These are phyloP conservation scores for Spergularia azorica DNA, from an alignment of 179 eudicot species.

Conservation along the genomic window DNA sequence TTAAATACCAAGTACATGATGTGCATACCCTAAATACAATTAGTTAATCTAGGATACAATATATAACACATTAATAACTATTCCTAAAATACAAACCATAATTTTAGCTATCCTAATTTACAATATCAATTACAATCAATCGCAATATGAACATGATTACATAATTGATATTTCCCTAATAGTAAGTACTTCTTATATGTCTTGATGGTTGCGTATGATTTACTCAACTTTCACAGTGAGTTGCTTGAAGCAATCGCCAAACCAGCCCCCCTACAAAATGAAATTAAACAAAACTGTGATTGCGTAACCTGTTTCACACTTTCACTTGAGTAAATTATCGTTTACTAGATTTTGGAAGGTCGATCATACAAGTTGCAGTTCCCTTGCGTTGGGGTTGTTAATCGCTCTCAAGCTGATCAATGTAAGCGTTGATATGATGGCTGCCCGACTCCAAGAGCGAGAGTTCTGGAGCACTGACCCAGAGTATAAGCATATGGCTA, in stretches of 20 bases:
- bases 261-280: not conserved
- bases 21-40: too few relatives aligned
- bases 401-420: conserved; percentile 97
- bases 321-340: not conserved
- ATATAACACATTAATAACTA: too few relatives aligned
- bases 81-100: too few relatives aligned
- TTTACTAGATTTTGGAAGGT: conserved; percentile 85
- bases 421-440: conserved; percentile 89
- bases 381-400: conserved; percentile 98
- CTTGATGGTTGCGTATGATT: not conserved
- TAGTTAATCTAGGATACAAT: too few relatives aligned
- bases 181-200: conserved; percentile 28
- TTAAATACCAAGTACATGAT: too few relatives aligned
- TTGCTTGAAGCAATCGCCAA: not conserved
- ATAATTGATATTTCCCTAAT: too few relatives aligned
- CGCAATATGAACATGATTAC: too few relatives aligned
- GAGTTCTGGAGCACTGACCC: too few relatives aligned
- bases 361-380: conserved; percentile 68
- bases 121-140: too few relatives aligned
- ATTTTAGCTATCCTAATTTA: too few relatives aligned
- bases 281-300: not conserved
- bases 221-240: not conserved
- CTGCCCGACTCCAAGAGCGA: conserved; percentile 80
- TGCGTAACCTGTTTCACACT: not conserved
- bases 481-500: conserved; percentile 85